Evolutionary conservation across 129 eudicot genomes (phyloP), one percentile per base, ranked within the genome.

Genomic region (Centrapalus pauciflorus): DNA sequence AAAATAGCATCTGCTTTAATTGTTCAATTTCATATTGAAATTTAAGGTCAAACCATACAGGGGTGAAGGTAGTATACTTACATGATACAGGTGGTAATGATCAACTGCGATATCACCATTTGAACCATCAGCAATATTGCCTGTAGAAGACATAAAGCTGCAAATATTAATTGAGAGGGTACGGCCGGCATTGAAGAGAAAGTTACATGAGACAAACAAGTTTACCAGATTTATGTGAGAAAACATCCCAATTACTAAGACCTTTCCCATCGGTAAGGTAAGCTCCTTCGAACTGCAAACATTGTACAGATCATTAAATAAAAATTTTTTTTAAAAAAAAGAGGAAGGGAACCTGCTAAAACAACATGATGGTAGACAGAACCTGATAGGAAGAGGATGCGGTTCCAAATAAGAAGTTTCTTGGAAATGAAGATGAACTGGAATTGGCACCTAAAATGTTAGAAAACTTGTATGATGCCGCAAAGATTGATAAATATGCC

Each of bases 351-450:
- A 64, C 17, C 57, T 62, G 66, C 50, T 48, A 16, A 85, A 81
- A 25, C 76, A n/a, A 38, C 48, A 50, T 61, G 46, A 55, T 7
- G 37, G 12, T 51, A 41, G 20, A 37, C 16, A 8, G 64, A 13
- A 89, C 96, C 86, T 89, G 96, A 79, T 89, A 89, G 46, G 95
- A 84, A 49, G 96, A 85, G n/a, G 96, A 89, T 34, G 95, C 88
- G 17, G 96, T 79, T 65, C 96, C 96, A 77, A 85, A 89, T 20
- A 89, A 78, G 75, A 85, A 89, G 61, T 79, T 76, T 48, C 49
- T 56, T 11, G 93, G 96, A 62, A 82, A 82, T 61, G 73, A 61
- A 64, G 72, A 71, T 9, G 66, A 49, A 20, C 62, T 38, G 30
- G 77, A 43, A 64, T 55, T 65, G 66, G 27, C 59, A 10, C 40